Percentiles rank a stretch among this genome's conserved stretches.
Evolutionary conservation across 2,329 filamentous ascomycete genomes (phyloP).

Genomic region (Drechslerella coelobrocha): DNA sequence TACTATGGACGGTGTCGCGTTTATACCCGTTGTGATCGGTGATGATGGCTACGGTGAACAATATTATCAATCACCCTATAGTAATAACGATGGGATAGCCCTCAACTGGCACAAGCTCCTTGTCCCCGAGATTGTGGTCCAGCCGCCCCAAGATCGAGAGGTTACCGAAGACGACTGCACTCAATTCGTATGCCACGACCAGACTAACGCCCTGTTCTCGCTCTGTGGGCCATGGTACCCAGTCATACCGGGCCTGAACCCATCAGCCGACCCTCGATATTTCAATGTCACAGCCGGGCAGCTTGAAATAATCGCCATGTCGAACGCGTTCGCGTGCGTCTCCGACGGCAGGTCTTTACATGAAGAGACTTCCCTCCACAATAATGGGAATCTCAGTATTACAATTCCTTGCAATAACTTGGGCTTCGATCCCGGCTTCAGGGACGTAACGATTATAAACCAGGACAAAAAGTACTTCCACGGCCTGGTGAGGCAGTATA

Average conservation of each 20-base stretch:
- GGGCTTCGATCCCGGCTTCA: too few relatives aligned
- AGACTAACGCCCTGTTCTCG: neutral
- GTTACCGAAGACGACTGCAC: neutral
- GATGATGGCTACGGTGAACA: too few relatives aligned
- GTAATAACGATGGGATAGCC: too few relatives aligned
- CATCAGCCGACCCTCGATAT: neutral
- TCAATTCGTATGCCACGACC: neutral
- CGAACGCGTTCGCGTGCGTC: too few relatives aligned
- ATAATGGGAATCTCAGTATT: neutral
- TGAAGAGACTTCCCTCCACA: too few relatives aligned
- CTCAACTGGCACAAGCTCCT: too few relatives aligned
- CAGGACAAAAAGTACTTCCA: neutral
- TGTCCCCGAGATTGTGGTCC: neutral
- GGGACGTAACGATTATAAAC: too few relatives aligned
- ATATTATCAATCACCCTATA: too few relatives aligned
- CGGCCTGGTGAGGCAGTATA: too few relatives aligned
- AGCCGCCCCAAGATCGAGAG: neutral
- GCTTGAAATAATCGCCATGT: neutral
- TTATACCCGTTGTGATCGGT: too few relatives aligned
- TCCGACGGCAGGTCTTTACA: too few relatives aligned
- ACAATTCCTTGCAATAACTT: neutral
- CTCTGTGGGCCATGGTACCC: neutral
- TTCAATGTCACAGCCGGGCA: neutral
- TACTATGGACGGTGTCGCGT: too few relatives aligned
- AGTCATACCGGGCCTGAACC: neutral